Conservation (phyloP, 305 asterid genomes). For the Fraxinus ornus region DNA sequence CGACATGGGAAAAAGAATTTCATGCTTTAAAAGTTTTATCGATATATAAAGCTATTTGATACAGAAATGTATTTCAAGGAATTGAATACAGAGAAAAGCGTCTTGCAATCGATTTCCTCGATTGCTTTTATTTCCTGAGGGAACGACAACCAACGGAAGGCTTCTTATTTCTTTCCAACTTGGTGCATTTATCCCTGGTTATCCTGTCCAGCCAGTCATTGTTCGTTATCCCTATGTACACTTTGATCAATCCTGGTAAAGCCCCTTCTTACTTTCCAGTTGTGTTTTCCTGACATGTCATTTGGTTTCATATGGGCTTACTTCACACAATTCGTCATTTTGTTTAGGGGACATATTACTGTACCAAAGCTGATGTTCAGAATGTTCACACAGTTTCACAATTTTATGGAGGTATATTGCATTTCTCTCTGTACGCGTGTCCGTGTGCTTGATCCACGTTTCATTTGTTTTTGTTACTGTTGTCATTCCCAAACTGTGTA, state of each 20-base stretch:
- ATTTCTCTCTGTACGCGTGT: neutral
- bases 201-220: constrained; percentile 86
- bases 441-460: neutral
- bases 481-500: neutral
- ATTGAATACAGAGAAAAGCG: constrained; percentile 96
- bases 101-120: constrained; percentile 78
- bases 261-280: constrained; percentile 19
- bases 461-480: neutral
- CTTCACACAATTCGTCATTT: constrained; percentile 14
- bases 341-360: constrained; percentile 75
- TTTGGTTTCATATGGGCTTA: constrained; percentile 12
- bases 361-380: constrained; percentile 80
- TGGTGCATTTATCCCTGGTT: constrained; percentile 96
- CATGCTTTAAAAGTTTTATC: constrained; percentile 38
- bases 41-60: constrained; percentile 83
- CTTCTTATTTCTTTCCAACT: constrained; percentile 83
- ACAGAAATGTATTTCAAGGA: constrained; percentile 89
- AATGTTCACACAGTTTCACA: constrained; percentile 96
- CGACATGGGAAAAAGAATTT: constrained; percentile 23
- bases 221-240: constrained; percentile 92
- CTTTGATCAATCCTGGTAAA: constrained; percentile 98
- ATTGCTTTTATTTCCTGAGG: constrained; percentile 98
- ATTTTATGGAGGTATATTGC: constrained; percentile 88
- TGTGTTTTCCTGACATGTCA: neutral
- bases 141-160: constrained; percentile 98